Base-by-base conservation (phyloP, 75 land plant species). In the Picea glauca region DNA sequence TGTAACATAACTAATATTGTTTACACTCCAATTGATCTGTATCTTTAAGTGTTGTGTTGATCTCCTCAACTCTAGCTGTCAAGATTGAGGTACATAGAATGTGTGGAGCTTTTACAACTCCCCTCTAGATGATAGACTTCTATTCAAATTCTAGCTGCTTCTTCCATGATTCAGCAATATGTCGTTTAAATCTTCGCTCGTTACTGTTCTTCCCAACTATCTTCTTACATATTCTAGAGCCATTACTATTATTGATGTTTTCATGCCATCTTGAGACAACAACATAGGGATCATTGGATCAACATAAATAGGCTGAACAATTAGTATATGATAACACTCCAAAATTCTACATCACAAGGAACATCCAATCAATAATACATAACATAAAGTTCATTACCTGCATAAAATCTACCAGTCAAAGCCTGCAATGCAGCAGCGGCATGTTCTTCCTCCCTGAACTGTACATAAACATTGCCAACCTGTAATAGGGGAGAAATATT, bases 381-480 rank as follows among this genome's bases (percentile, higher is more conserved):
- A 2, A 32, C 62, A 43, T 21, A 18, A 23, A 65, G 56, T 21
- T 7, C 43, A 18, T 58, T 18, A 89, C 91, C 91, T 80, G 93
- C 88, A 84, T 91, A 91, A 65, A 86, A 91, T 72, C 93, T 80
- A 18, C 93, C 93, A 59, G 84, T 75, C 58, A 91, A 60, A 32
- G 81, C 86, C 35, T 78, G 80, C 14, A 91, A 81, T 11, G 93
- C 93, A 74, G 84, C 84, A 32, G 89, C 91, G 54, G 93, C 93
- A 60, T 91, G 85, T 32, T 91, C 93, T 77, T 89, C 93, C 58
- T 91, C 93, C 57, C 83, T 82, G 68, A 91, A 91, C 77, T 91
- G 91, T 5, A 90, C 93, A 84, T 89, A 91, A 12, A 91, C 93
- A 82, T 91, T 91, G 4, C 93, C 93, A 62, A 91, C 88, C 92